phyloP scores from a whole-genome alignment of 352 stramenopile species.

The Phytopythium kandeliae region DNA sequence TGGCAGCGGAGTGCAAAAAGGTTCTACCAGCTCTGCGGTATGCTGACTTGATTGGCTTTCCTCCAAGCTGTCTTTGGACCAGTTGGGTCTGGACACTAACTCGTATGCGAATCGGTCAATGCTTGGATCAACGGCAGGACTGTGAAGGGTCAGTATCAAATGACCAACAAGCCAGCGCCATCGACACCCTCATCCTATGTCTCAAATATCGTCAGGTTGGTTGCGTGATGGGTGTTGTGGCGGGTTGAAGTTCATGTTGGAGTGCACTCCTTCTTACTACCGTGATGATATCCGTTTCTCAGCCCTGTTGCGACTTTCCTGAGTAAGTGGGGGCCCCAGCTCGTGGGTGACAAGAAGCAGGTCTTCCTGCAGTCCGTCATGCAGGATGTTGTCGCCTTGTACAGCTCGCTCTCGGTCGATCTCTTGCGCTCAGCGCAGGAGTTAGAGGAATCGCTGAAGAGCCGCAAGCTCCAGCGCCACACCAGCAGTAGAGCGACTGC shows the following conservation, averaged over 20 bases:
- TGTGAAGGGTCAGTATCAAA: constrained; percentile 87
- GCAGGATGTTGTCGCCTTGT: constrained; percentile 50
- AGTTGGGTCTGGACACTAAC: too few species aligned
- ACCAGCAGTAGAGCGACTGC: constrained; percentile 15
- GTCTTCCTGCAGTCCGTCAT: constrained; percentile 50
- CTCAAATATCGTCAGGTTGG: constrained; percentile 62
- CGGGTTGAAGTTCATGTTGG: neutral
- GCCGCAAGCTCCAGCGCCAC: constrained; percentile 73
- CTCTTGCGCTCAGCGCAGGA: constrained; percentile 72
- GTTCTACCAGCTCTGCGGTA: constrained; percentile 77
- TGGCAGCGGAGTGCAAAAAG: constrained; percentile 84
- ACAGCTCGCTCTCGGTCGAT: constrained; percentile 60
- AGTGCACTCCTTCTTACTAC: too few species aligned
- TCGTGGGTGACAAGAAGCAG: constrained; percentile 30
- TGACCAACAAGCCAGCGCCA: constrained; percentile 83
- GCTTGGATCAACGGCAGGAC: constrained; percentile 22
- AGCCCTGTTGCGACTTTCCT: constrained; percentile 72
- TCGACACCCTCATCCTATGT: constrained; percentile 70
- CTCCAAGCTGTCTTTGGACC: neutral
- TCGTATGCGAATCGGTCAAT: neutral
- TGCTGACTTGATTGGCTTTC: neutral
- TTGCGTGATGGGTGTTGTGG: neutral
- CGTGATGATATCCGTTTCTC: constrained; percentile 5
- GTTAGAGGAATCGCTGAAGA: constrained; percentile 86
- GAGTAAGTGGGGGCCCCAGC: constrained; percentile 61